Evolutionary conservation across 768 basidiomycete species (phyloP).

Genomic region (Boletus rubescentipes): DNA sequence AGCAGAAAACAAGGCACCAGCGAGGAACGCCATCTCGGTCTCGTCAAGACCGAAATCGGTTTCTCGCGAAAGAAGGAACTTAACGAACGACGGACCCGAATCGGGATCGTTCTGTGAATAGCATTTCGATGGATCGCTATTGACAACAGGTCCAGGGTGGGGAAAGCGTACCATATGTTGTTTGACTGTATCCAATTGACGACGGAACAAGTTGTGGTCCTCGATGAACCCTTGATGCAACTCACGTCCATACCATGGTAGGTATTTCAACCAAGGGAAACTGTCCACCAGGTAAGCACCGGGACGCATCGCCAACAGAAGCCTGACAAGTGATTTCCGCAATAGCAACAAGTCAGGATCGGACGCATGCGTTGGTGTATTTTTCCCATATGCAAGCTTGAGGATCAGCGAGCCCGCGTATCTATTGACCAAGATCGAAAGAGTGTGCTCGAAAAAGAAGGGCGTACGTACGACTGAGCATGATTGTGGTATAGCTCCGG

Average conservation of each 20-base stretch:
- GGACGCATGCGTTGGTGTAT: conserved; percentile 6
- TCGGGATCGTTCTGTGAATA: conserved; percentile 5
- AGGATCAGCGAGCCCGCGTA: conserved; percentile 17
- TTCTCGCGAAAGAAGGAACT: conserved; percentile 51
- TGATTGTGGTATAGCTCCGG: conserved; percentile 11
- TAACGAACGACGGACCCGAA: conserved; percentile 47
- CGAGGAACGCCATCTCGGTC: conserved; percentile 55
- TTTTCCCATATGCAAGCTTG: conserved; percentile 22
- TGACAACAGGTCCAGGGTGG: neutral
- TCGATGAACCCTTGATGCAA: conserved; percentile 50
- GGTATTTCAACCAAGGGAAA: conserved; percentile 36
- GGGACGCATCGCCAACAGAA: conserved; percentile 24
- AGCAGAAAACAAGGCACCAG: conserved; percentile 57
- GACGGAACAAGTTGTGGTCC: conserved; percentile 47
- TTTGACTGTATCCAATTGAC: conserved; percentile 44
- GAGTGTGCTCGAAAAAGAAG: conserved; percentile 31
- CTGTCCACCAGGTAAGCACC: conserved; percentile 36
- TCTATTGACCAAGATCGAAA: conserved; percentile 2
- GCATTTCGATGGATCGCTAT: neutral
- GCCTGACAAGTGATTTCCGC: conserved; percentile 19
- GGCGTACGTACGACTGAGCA: conserved; percentile 35
- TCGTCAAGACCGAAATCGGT: conserved; percentile 47
- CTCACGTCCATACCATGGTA: conserved; percentile 62
- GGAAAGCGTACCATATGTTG: conserved; percentile 36
- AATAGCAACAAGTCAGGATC: conserved; percentile 21